phyloP scores from a whole-genome alignment of 345 rosid genomes.

The Sapria himalayana region DNA sequence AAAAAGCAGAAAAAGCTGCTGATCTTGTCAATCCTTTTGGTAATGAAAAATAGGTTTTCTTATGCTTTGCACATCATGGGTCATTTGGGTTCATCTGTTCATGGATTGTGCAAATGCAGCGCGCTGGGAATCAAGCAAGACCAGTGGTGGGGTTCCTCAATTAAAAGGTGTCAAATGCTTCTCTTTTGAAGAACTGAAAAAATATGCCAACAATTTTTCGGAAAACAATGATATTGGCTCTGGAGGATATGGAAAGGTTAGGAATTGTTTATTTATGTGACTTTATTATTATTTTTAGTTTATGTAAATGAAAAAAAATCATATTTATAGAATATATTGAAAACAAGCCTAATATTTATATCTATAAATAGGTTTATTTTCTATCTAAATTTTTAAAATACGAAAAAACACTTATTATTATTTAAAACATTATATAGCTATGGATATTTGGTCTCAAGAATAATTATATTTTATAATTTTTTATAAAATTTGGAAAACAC shows the following conservation, averaged over 20 bases:
- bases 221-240: constrained; percentile 49
- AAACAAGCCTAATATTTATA: too few species aligned
- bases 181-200: constrained; percentile 54
- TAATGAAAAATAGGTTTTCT: constrained; percentile 8
- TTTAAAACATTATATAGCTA: too few species aligned
- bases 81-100: neutral
- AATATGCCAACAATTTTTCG: constrained; percentile 45
- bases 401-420: too few species aligned
- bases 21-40: constrained; percentile 53
- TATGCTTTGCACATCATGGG: neutral
- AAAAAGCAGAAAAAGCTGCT: constrained; percentile 46
- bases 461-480: too few species aligned
- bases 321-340: too few species aligned
- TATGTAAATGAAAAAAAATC: too few species aligned
- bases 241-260: constrained; percentile 88
- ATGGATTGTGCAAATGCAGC: constrained; percentile 20
- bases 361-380: too few species aligned
- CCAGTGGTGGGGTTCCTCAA: constrained; percentile 40
- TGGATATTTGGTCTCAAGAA: too few species aligned
- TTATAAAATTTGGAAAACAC: too few species aligned
- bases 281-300: too few species aligned
- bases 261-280: too few species aligned
- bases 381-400: too few species aligned
- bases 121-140: constrained; percentile 39
- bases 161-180: constrained; percentile 62